phyloP scores from a whole-genome alignment of 2,329 filamentous ascomycete genomes.

The Didymella pomorum region DNA sequence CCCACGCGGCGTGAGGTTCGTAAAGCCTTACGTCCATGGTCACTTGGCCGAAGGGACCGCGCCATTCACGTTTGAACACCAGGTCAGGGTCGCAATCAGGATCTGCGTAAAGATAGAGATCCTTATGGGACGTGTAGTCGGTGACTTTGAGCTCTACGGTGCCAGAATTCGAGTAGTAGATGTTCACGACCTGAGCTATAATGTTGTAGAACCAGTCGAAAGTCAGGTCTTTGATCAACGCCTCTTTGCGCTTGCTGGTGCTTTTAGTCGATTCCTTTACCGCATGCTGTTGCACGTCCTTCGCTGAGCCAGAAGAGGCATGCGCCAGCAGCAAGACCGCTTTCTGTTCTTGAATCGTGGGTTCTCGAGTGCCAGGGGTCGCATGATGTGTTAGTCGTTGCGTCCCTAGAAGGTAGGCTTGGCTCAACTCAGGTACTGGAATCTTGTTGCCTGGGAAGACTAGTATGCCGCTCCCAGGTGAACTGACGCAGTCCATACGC shows the following conservation, averaged over 20 bases:
- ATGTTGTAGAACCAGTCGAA: constrained; percentile 70
- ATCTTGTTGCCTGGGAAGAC: constrained; percentile 32
- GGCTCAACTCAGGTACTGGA: constrained; percentile 30
- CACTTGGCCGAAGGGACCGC: constrained; percentile 75
- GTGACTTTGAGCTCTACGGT: constrained; percentile 43
- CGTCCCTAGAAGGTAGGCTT: constrained; percentile 29
- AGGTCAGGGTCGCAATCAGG: constrained; percentile 39
- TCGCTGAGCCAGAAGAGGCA: constrained; percentile 25
- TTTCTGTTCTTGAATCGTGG: constrained; percentile 33
- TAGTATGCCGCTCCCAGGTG: constrained; percentile 14
- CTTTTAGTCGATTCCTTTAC: constrained; percentile 11
- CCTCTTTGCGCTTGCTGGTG: constrained; percentile 45
- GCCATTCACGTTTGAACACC: constrained; percentile 62
- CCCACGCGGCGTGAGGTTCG: constrained; percentile 69
- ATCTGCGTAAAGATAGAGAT: constrained; percentile 65
- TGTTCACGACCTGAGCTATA: constrained; percentile 73
- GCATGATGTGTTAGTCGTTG: constrained; percentile 22
- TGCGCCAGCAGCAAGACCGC: constrained; percentile 37
- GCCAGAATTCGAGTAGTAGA: constrained; percentile 52
- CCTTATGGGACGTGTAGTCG: constrained; percentile 58
- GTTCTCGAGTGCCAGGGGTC: constrained; percentile 12
- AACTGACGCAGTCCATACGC: constrained; percentile 25
- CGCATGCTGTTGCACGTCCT: constrained; percentile 30
- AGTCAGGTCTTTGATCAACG: constrained; percentile 69
- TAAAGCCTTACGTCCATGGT: constrained; percentile 76